Evolutionary conservation across 768 basidiomycete genomes (phyloP), one percentile per base, ranked within the genome.

Genomic region (Asterophora lycoperdoides): DNA sequence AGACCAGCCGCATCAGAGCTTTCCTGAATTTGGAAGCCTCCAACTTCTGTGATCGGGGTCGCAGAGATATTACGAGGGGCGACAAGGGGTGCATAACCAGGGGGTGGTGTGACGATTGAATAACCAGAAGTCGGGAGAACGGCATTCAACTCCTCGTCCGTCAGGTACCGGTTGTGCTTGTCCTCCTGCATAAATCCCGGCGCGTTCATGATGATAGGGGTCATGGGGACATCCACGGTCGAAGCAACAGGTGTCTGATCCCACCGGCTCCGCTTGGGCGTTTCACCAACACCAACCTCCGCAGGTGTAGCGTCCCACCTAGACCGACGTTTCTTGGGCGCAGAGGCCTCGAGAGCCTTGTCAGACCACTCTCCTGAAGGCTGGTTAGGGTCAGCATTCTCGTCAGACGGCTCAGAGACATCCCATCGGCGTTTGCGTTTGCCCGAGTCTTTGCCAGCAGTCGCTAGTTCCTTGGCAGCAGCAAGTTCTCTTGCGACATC

Each of bases 21-120:
- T 54, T 97, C 94, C 68, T 96, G 92, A 48, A 96, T 95, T 55
- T 97, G 93, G 76, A 98, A 98, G 36, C 95, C 95, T 54, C 86
- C 84, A 36, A 83, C 77, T 40, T 79, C 75, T 9, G 74, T 74
- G 26, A 78, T 64, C 19, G 76, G 71, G 13, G 78, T 72, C 2
- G 79, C 76, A 75, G 81, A 77, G 48, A 84, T 71, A 62, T 81
- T 79, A 51, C 80, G 78, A 43, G 81, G 81, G 8, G 75, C 72
- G n/a, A 77, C 67, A 59, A 86, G 77, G 18, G 90, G 88, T 46
- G 86, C 87, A 74, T 97, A 97, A 44, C 93, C 95, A 37, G 89
- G 84, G 19, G 96, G 96, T 53, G 96, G 92, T 30, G 89, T 84
- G 64, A 97, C 93, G 54, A 97, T 88, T 52, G 79, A 78, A 66